Percentiles rank a stretch among this genome's conserved stretches.
These are phyloP conservation scores for Daldinia decipiens DNA, from an alignment of 495 filamentous ascomycete genomes.

Conservation along the genomic window DNA sequence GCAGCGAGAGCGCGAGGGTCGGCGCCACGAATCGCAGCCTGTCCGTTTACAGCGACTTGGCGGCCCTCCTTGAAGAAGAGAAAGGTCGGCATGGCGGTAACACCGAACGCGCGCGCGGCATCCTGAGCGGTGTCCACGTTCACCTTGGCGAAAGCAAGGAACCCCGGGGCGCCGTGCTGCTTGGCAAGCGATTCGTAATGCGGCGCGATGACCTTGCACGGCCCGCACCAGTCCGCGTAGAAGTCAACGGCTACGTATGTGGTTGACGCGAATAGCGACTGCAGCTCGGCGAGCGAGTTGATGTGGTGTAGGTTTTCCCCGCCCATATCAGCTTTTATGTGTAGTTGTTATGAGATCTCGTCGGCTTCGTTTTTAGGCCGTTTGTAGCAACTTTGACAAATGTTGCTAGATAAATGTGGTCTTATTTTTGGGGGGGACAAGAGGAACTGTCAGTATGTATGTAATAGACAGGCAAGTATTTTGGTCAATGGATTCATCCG, in stretches of 20 bases:
- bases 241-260: conserved; percentile 61
- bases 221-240: conserved; percentile 72
- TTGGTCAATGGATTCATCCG: too few relatives aligned
- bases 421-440: too few relatives aligned
- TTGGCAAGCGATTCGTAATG: conserved; percentile 63
- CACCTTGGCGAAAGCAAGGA: conserved; percentile 68
- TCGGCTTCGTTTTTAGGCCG: not conserved
- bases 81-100: conserved; percentile 81
- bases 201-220: conserved; percentile 75
- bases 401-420: not conserved
- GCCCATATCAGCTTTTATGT: conserved; percentile 32
- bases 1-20: conserved; percentile 48
- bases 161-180: conserved; percentile 52
- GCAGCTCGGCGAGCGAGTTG: conserved; percentile 47
- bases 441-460: too few relatives aligned
- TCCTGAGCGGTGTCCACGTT: conserved; percentile 65
- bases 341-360: not conserved
- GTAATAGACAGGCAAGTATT: too few relatives aligned
- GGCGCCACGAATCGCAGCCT: conserved; percentile 50
- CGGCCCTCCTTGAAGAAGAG: conserved; percentile 80
- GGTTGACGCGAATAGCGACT: conserved; percentile 47
- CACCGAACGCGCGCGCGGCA: conserved; percentile 56
- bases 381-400: not conserved
- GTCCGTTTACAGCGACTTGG: conserved; percentile 69
- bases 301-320: conserved; percentile 45